A percentile compares a stretch with the other conserved stretches of the same genome.
phyloP scores from a whole-genome alignment of 441 rosid species.

The Eutrema salsugineum region DNA sequence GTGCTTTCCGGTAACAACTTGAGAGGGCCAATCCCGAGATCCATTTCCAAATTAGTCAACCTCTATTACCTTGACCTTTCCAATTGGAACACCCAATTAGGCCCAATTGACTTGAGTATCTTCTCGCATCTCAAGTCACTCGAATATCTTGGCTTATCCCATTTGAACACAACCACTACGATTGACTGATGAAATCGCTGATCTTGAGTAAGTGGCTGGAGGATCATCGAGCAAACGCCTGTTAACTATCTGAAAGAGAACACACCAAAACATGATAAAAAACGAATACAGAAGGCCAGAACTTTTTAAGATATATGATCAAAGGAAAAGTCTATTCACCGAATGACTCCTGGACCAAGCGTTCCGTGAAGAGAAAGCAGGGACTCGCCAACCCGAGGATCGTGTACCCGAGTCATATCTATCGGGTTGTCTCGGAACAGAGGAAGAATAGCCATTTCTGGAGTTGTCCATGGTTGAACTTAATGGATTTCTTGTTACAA shows the following conservation, averaged over 20 bases:
- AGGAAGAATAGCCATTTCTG: conserved; percentile 20
- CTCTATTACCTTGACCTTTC: conserved; percentile 32
- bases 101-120: not conserved
- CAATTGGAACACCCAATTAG: conserved; percentile 16
- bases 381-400: conserved; percentile 18
- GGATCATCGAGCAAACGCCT: conserved; percentile 16
- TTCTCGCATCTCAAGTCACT: not conserved
- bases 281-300: not conserved
- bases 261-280: not conserved
- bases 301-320: not conserved
- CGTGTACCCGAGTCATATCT: not conserved
- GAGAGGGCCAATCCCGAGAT: conserved; percentile 26
- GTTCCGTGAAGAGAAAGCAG: conserved; percentile 9
- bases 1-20: not conserved
- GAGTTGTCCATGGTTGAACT: conserved; percentile 33
- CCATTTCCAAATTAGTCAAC: conserved; percentile 9
- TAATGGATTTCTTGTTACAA: not conserved
- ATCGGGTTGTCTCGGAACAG: conserved; percentile 5
- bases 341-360: conserved; percentile 24
- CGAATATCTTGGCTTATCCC: conserved; percentile 14
- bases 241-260: conserved; percentile 16
- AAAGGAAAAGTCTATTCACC: conserved; percentile 11
- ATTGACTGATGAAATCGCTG: not conserved
- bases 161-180: not conserved
- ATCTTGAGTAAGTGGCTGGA: not conserved